Conservation (phyloP, 805 yeast genomes). For the Saccharomycopsis oosterbeekiorum region DNA sequence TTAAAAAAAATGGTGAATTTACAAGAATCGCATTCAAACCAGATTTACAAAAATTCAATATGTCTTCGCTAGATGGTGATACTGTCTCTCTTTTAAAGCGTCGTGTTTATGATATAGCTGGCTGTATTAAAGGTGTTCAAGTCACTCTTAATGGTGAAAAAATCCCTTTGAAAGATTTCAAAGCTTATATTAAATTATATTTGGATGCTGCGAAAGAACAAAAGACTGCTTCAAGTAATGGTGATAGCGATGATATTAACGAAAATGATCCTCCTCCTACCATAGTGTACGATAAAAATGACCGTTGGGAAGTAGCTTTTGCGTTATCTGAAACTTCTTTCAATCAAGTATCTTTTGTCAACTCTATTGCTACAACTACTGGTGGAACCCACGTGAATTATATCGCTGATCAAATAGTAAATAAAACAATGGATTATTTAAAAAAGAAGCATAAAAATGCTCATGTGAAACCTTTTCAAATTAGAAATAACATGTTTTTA, state of each 20-base stretch:
- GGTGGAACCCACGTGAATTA: slow-evolving; percentile 95
- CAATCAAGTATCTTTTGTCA: slow-evolving; percentile 93
- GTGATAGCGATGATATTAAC: slow-evolving; percentile 19
- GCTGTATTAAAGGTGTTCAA: slow-evolving; percentile 76
- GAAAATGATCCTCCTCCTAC: slow-evolving; percentile 38
- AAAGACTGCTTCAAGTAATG: neutral
- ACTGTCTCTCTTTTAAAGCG: slow-evolving; percentile 76
- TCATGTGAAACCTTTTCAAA: slow-evolving; percentile 78
- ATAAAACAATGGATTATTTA: slow-evolving; percentile 61
- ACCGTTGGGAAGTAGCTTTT: slow-evolving; percentile 94
- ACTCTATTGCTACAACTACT: slow-evolving; percentile 92
- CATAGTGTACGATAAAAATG: slow-evolving; percentile 72
- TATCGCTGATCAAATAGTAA: slow-evolving; percentile 74
- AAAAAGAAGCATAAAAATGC: slow-evolving; percentile 59
- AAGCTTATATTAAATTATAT: slow-evolving; percentile 81
- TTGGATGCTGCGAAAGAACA: slow-evolving; percentile 51
- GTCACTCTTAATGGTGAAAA: slow-evolving; percentile 70
- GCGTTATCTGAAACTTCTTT: slow-evolving; percentile 85
- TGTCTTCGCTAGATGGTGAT: slow-evolving; percentile 79
- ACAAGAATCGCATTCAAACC: slow-evolving; percentile 86
- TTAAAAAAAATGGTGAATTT: slow-evolving; percentile 53
- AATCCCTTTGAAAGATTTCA: slow-evolving; percentile 65
- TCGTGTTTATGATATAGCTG: slow-evolving; percentile 93
- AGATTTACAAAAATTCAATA: slow-evolving; percentile 72
- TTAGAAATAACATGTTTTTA: slow-evolving; percentile 79